Base-by-base conservation (phyloP, 169 alveolate species). In the Cryptosporidium parvum region DNA sequence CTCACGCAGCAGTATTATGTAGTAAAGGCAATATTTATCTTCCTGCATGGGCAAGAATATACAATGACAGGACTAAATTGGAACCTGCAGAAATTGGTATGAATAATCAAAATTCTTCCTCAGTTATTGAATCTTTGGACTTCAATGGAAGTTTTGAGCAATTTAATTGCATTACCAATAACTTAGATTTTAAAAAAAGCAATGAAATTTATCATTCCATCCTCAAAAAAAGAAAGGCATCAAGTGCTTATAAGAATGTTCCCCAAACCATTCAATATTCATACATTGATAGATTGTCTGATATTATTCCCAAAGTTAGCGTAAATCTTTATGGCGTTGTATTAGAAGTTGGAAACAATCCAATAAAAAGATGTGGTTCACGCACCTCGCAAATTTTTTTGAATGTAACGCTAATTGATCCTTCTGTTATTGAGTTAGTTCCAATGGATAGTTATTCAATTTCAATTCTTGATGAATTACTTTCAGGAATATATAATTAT, bases 1-100 rank as follows among this genome's bases (percentile, higher is more conserved):
- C 89, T n/a, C 89, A 80, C 44, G 89, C 89, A n/a, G 89, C 89
- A 6, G 89, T 80, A 21, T n/a, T 62, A 39, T 80, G 89, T 80
- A 80, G 89, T 26, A 80, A 80, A 23, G 89, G 89, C 3, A 80
- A 80, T 42, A 70, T 80, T 48, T 80, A 80, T 65, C 75, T 80
- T 45, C 89, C 89, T 42, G 89, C 89, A 4, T 80, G 89, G 89
- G 89, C 89, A 23, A 33, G 89, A 26, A 80, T 80, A 37, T 80
- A 80, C 23, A 65, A 65, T n/a, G 23, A 59, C 23, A 58, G 62
- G 21, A 9, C 62, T 9, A 16, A 37, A 35, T 53, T 56, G 3
- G 58, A 61, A 16, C 6, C 72, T 3, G 0, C 33, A 16, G 33
- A 21, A 33, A 33, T 26, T 65, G 18, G 14, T 31, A 65, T 31